These are phyloP conservation scores for Dinochytrium kinnereticum DNA, from an alignment of 371 early-diverging fungal genomes.

Conservation along the genomic window DNA sequence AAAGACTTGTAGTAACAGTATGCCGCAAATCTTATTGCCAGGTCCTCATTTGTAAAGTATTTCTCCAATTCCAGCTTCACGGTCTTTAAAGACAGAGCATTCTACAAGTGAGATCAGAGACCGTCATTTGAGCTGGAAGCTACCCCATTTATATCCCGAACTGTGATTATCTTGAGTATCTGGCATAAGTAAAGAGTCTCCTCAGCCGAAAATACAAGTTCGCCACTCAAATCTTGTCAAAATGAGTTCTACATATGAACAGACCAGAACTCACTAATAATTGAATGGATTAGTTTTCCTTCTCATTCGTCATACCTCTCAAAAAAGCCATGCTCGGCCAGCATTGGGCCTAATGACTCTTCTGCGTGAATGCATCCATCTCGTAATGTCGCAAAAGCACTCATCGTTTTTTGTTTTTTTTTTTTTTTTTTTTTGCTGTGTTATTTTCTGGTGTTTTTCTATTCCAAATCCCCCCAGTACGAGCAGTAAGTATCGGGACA, in stretches of 20 bases:
- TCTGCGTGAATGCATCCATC: not conserved
- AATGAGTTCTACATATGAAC: no score
- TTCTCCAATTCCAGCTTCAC: not conserved
- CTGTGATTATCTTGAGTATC: not conserved
- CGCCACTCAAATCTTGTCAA: not conserved
- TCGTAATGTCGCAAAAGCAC: no score
- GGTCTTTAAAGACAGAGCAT: not conserved
- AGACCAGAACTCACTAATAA: no score
- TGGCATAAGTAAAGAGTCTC: not conserved
- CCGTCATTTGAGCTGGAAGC: not conserved
- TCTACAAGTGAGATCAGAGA: not conserved
- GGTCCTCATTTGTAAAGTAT: not conserved
- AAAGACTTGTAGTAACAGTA: not conserved
- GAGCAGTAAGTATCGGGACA: no score
- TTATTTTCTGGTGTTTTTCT: no score
- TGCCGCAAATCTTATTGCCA: slow-evolving; percentile 3
- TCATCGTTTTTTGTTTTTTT: no score
- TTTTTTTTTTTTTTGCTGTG: no score
- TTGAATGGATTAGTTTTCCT: no score
- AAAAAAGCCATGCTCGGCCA: not conserved
- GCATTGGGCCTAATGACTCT: not conserved
- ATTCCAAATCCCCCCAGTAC: no score
- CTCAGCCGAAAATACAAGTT: not conserved
- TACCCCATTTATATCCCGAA: not conserved
- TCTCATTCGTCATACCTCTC: no score